Percentiles rank a stretch among this genome's conserved stretches.
These are phyloP conservation scores for Colletotrichum sp. DNA, from an alignment of 2,329 filamentous ascomycete species.

Conservation along the genomic window DNA sequence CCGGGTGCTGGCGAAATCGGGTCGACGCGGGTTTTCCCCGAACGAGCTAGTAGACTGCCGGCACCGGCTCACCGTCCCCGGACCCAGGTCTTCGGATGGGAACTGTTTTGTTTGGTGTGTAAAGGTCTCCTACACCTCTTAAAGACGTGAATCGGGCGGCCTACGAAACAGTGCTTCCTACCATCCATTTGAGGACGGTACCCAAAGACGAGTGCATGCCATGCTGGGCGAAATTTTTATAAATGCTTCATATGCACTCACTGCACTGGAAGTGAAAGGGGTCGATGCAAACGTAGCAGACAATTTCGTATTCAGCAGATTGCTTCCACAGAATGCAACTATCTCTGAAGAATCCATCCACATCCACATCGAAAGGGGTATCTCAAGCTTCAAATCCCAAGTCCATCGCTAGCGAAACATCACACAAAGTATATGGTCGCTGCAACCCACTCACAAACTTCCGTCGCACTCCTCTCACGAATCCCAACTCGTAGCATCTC, in stretches of 20 bases:
- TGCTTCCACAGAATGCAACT: neutral
- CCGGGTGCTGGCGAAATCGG: neutral
- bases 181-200: neutral
- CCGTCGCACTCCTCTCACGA: neutral
- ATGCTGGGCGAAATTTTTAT: neutral
- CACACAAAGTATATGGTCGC: neutral
- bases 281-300: neutral
- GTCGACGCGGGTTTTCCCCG: neutral
- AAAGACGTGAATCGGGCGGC: neutral
- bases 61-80: neutral
- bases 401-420: neutral
- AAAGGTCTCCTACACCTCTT: neutral
- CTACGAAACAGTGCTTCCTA: neutral
- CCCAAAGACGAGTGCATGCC: neutral
- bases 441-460: neutral
- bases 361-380: neutral
- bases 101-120: neutral
- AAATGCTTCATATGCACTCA: neutral
- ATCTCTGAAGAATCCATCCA: neutral
- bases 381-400: neutral
- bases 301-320: neutral
- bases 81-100: neutral
- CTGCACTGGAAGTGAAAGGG: rapidly evolving
- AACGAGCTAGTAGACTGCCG: neutral
- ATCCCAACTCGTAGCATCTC: neutral